These are phyloP conservation scores for Ceratocystis harringtonii DNA, from an alignment of 2,329 filamentous ascomycete species.

Conservation along the genomic window DNA sequence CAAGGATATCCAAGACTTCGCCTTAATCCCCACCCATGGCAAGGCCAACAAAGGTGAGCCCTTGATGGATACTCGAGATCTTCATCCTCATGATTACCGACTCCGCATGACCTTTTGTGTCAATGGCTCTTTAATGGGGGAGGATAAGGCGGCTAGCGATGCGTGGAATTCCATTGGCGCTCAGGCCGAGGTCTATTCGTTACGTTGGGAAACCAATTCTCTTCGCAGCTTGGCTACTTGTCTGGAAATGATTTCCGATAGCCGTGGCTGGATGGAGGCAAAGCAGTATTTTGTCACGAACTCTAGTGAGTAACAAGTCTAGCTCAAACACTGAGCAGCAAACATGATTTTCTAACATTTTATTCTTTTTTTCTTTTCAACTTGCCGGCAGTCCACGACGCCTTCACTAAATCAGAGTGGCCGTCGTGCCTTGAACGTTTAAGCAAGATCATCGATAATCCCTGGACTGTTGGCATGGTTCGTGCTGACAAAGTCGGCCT, in stretches of 20 bases:
- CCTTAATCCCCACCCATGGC: constrained; percentile 58
- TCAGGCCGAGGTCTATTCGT: constrained; percentile 62
- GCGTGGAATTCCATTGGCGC: constrained; percentile 66
- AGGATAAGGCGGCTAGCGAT: constrained; percentile 49
- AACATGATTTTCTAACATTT: constrained; percentile 22
- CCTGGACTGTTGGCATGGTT: constrained; percentile 61
- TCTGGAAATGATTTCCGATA: constrained; percentile 62
- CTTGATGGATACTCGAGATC: constrained; percentile 34
- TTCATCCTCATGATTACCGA: constrained; percentile 45
- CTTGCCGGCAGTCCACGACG: constrained; percentile 27
- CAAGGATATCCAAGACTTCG: constrained; percentile 77
- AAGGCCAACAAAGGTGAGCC: constrained; percentile 25
- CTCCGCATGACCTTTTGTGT: constrained; percentile 73
- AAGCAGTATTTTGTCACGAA: constrained; percentile 33
- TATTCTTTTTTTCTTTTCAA: constrained; percentile 28
- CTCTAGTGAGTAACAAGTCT: constrained; percentile 29
- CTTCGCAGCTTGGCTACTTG: constrained; percentile 64
- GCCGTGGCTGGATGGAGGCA: constrained; percentile 64
- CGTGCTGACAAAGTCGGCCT: constrained; percentile 57
- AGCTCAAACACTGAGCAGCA: not conserved
- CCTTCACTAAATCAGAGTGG: constrained; percentile 32
- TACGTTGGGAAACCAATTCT: constrained; percentile 70
- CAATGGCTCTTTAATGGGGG: constrained; percentile 63
- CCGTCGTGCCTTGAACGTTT: constrained; percentile 49
- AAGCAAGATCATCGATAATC: constrained; percentile 65